Base-by-base conservation (phyloP, 2,329 filamentous ascomycete genomes). In the Fusarium robinianum region DNA sequence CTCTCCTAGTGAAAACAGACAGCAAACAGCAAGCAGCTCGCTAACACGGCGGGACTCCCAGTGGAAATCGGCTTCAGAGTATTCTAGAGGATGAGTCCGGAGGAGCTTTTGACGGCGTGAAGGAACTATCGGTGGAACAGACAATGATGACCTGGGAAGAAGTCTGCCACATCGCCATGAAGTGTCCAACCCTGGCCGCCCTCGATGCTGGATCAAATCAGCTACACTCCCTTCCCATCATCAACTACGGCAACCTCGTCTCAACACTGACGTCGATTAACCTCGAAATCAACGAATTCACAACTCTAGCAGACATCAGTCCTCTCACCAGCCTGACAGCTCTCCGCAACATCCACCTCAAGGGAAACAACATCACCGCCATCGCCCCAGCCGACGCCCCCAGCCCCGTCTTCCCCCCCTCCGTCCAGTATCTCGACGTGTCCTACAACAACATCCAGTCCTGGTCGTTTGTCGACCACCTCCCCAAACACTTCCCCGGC, bases 381-480 rank as follows among this genome's bases (percentile, higher is more conserved):
- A 65, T 78, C 16, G 55, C 62, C 6, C 43, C 65, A 2, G 45
- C 61, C 6, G 58, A 52, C 10, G 22, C 31, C 1, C 19, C 56
- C 5, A 55, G 59, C 1, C 70, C 81, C 5, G 58, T 75, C 6
- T 85, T 88, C 57, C 64, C 80, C 4, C 30, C 65, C 0, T 76
- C 66, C 2, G 63, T 90, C 5, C 75, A 76, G 30, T 87, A 86
- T 49, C 69, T 92, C 11, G 88, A 91, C 63, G 65, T 92, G 12
- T 90, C 87, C 1, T 83, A 84, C 66, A 92, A 92, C 67, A 68
- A 75, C 11, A 76, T 92, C 19, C 64, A 74, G 11, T 76, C 77
- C 12, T 96, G 90, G 88, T 62, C 67, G 19, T 88, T 95, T 64
- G 75, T 96, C 53, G 84, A 95, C 59, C 64, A 73, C 5, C 76